Percentiles rank a stretch among this genome's conserved stretches.
phyloP scores from a whole-genome alignment of 2,329 filamentous ascomycete species.

The Trichoderma sp. region DNA sequence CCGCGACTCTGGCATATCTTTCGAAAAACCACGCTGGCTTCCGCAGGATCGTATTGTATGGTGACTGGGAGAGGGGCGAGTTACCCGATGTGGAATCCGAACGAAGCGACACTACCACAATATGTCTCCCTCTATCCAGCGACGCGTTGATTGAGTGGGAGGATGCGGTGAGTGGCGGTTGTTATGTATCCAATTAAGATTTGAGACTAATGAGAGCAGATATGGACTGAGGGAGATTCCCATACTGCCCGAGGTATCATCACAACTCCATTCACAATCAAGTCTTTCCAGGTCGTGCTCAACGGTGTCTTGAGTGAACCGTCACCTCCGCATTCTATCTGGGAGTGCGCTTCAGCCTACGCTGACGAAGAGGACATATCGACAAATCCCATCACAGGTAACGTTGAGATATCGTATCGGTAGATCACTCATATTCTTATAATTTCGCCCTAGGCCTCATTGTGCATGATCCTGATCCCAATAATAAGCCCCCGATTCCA shows the following conservation, averaged over 20 bases:
- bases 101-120: conserved; percentile 42
- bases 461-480: conserved; percentile 36
- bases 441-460: conserved; percentile 41
- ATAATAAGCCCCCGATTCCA: conserved; percentile 34
- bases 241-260: conserved; percentile 53
- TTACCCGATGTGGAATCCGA: conserved; percentile 40
- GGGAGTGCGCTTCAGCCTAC: conserved; percentile 48
- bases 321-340: conserved; percentile 37
- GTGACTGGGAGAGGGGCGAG: conserved; percentile 35
- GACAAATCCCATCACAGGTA: conserved; percentile 32
- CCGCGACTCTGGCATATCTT: conserved; percentile 50
- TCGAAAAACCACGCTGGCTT: conserved; percentile 55
- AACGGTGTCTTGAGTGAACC: conserved; percentile 26
- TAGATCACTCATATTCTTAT: background rate
- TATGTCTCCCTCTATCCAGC: conserved; percentile 49
- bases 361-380: conserved; percentile 32
- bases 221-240: conserved; percentile 40
- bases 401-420: background rate
- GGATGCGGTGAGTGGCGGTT: conserved; percentile 39
- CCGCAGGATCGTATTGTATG: conserved; percentile 44
- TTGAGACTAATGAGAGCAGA: conserved; percentile 31
- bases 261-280: conserved; percentile 48
- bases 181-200: background rate
- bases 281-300: conserved; percentile 51
- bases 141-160: conserved; percentile 58